Base-by-base conservation (phyloP, 2,329 filamentous ascomycete genomes). In the Trichophaea hybrida region DNA sequence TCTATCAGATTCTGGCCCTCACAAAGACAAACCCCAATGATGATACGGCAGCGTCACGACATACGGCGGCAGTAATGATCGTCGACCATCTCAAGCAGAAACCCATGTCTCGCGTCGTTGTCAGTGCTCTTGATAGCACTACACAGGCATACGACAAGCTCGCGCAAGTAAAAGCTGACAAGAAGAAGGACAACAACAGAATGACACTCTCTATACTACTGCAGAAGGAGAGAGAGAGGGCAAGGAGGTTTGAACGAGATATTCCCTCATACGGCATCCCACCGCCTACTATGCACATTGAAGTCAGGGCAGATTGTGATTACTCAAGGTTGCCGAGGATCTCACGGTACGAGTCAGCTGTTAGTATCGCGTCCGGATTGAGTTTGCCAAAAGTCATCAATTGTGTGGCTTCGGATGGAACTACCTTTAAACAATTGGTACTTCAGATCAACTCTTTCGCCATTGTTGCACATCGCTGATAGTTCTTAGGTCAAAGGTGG, bases 331-430 rank as follows among this genome's bases (percentile, higher is more conserved):
- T 96, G 33, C 89, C 94, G 0, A 77, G 77, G n/a, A 84, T 96
- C 57, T 74, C 76, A 10, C 82, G 77, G 62, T 84, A 95, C 60
- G 82, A 86, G 55, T 76, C 84, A 0, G 80, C 79, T 12, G 91
- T 97, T 76, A 81, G 81, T 1, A 88, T 98, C 69, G 91, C 93
- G 10, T 86, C 84, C 24, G 93, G 93, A 10, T 81, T 97, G 37
- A 97, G 91, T 70, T 86, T 87, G 1, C 93, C 93, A 0, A 99
- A 98, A 71, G 88, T 96, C 64, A 83, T 97, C 59, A 93, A 88
- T 0, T 86, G 85, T 1, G 73, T 88, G 17, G 88, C 83, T 13
- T 86, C 80, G 15, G 81, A 96, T 71, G 94, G 93, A 5, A 75
- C 78, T 59, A 80, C 78, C 38, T 95, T 90, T 74, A 95, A 87